Evolutionary conservation across 2,329 filamentous ascomycete species (phyloP).

Genomic region (Aspergillus brasiliensis): DNA sequence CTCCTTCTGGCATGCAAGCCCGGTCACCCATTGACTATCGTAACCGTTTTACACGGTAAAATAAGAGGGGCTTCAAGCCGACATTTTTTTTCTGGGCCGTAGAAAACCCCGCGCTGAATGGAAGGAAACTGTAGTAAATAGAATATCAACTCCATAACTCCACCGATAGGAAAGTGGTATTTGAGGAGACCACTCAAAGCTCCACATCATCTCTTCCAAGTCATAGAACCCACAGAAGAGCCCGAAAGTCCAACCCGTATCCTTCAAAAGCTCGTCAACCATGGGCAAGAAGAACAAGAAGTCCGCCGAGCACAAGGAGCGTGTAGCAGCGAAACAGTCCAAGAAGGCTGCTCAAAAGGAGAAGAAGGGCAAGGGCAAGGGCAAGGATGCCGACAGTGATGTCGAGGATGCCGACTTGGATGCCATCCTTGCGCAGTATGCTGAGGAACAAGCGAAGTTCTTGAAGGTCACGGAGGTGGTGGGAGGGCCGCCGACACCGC

Average conservation of each 20-base stretch:
- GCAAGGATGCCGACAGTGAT: constrained; percentile 74
- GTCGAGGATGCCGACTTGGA: constrained; percentile 92
- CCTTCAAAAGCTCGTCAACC: constrained; percentile 4
- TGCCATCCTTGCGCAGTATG: constrained; percentile 88
- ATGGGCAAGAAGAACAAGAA: constrained; percentile 61
- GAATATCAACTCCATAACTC: neutral
- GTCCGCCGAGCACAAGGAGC: constrained; percentile 59
- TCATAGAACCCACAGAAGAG: neutral
- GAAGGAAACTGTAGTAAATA: neutral
- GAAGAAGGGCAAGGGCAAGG: constrained; percentile 76
- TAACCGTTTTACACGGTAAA: neutral
- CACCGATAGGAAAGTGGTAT: neutral
- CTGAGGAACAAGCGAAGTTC: constrained; percentile 89
- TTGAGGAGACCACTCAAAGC: neutral
- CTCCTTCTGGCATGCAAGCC: neutral
- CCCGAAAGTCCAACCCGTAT: neutral
- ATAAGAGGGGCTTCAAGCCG: neutral
- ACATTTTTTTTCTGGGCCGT: constrained; percentile 3
- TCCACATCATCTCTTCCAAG: neutral
- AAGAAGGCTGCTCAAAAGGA: constrained; percentile 76
- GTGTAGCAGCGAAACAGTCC: constrained; percentile 72
- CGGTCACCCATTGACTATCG: neutral
- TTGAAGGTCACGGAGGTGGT: constrained; percentile 86
- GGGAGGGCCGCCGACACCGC: constrained; percentile 71
- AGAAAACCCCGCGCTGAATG: neutral